Evolutionary conservation across 176 grass and related monocot species (phyloP), one percentile per base, ranked within the genome.

Genomic region (Aegilops speltoides): DNA sequence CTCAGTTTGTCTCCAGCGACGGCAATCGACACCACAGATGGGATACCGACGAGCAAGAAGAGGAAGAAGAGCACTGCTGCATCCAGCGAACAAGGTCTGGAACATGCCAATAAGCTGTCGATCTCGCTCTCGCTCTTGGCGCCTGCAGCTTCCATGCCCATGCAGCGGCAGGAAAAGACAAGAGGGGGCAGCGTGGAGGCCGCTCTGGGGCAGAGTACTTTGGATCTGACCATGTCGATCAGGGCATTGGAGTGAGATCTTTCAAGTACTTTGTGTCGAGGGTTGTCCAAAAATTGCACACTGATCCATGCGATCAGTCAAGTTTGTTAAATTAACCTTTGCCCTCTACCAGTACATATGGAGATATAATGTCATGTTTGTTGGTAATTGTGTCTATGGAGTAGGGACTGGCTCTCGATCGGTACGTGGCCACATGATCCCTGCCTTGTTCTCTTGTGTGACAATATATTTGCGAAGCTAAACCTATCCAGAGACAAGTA

Each of bases 181-280:
- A 90, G 20, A 85, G 85, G 87, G 83, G 91, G 82, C 83, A 78
- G 76, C 48, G 80, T 83, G 2, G 83, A 89, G 89, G 94, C 84
- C 83, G 73, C 80, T 86, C 37, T 91, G 87, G 97, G 90, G 85
- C 90, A 90, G 97, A 99, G 94, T 96, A 96, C 92, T 99, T 99
- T 96, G 91, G 97, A 99, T 96, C 97, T 99, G 94, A 99, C 97
- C 94, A 99, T 99, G 97, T 99, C 97, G 76, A 99, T 99, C 86
- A 94, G 71, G 73, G 97, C 97, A 99, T 94, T 94, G 97, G 94
- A 99, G 94, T 99, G 94, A 99, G 97, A 99, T 99, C 94, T 94
- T 98, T 99, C 87, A 94, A 96, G 94, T 96, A 96, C 97, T 96
- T 87, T 91, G 90, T 91, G 92, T 91, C 88, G 85, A 83, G 90